Evolutionary conservation across 331 rosid species (phyloP).

Genomic region (Rhamnella rubrinervis): DNA sequence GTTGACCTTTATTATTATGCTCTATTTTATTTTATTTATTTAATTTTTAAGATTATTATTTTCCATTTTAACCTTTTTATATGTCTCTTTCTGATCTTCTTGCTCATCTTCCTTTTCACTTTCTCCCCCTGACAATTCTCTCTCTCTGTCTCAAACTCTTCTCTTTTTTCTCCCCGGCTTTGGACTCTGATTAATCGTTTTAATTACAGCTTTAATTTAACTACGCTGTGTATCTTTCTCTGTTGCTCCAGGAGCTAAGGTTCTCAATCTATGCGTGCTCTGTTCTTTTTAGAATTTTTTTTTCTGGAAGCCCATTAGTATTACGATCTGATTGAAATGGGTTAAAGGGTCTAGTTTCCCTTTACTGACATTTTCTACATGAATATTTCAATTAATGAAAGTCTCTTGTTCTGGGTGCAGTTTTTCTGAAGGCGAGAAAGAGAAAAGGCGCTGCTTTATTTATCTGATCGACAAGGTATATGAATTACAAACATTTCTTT

Average conservation of each 20-base stretch:
- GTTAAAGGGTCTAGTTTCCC: background rate
- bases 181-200: background rate
- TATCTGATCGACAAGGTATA: background rate
- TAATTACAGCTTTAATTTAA: conserved; percentile 6
- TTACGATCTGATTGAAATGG: conserved; percentile 10
- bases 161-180: too few relatives aligned
- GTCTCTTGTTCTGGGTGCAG: conserved; percentile 28
- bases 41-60: conserved; percentile 23
- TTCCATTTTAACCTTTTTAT: background rate
- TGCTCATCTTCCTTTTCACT: conserved; percentile 1
- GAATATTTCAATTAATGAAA: background rate
- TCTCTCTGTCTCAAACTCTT: background rate
- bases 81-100: conserved; percentile 29
- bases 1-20: conserved; percentile 35
- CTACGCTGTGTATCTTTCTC: conserved; percentile 1
- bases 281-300: background rate
- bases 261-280: background rate
- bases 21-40: background rate
- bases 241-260: conserved; percentile 13
- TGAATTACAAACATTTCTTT: too few relatives aligned
- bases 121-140: background rate
- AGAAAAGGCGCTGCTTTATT: background rate
- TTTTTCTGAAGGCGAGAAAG: conserved; percentile 26
- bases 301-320: background rate
- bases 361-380: too few relatives aligned